Conservation (phyloP, 169 alveolate species). For the Plasmodium vivax region DNA sequence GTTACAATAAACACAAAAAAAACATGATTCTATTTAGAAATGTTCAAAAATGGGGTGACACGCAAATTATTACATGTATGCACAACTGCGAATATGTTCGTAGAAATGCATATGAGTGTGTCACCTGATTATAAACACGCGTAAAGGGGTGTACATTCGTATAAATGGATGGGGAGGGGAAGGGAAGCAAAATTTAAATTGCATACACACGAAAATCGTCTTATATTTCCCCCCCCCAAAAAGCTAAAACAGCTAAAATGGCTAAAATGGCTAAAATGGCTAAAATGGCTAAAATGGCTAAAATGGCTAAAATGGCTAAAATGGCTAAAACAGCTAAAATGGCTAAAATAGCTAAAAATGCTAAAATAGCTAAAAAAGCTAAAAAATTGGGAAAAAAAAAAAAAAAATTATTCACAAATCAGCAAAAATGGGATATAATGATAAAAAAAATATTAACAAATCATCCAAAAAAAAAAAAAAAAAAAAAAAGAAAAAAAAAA, state of each 20-base stretch:
- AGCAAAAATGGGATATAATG: conserved; percentile 1
- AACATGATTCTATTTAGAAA: conserved; percentile 52
- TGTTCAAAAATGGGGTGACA: background rate
- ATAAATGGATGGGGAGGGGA: background rate
- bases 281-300: background rate
- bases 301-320: background rate
- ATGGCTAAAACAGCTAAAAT: background rate
- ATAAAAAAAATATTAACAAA: conserved; percentile 34
- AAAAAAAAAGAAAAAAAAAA: conserved; percentile 38
- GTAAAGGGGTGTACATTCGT: background rate
- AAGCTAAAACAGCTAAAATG: background rate
- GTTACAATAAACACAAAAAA: conserved; percentile 11
- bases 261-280: background rate
- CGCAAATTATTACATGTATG: conserved; percentile 1
- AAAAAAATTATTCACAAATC: conserved; percentile 41
- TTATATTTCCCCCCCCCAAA: background rate
- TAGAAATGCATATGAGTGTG: background rate
- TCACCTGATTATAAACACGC: background rate
- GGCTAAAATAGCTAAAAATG: background rate
- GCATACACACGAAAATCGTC: background rate
- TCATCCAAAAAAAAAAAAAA: conserved; percentile 28
- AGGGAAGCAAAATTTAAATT: background rate
- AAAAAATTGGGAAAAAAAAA: background rate
- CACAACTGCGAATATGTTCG: background rate
- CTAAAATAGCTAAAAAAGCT: background rate